Conservation (phyloP, 345 rosid genomes). For the Gynandropsis gynandra region DNA sequence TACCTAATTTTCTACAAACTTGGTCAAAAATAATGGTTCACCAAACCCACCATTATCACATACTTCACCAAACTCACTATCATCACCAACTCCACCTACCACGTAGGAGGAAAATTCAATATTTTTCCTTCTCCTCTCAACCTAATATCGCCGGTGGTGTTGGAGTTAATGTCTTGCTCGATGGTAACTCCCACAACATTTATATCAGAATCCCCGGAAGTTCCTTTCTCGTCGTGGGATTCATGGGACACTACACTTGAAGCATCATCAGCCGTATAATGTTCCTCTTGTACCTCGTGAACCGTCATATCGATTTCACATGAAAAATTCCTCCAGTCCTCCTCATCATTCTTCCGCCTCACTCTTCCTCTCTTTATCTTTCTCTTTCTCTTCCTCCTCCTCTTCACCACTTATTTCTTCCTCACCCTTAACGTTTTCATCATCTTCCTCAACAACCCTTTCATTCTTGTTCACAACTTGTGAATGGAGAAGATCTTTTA, state of each 20-base stretch:
- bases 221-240: conserved; percentile 36
- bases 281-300: conserved; percentile 77
- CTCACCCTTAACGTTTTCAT: conserved; percentile 10
- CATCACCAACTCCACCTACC: no score
- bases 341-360: conserved; percentile 7
- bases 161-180: conserved; percentile 16
- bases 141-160: no score
- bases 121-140: no score
- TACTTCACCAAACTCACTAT: no score
- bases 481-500: conserved; percentile 58
- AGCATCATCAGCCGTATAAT: conserved; percentile 88
- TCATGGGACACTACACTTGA: conserved; percentile 94
- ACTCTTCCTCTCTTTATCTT: conserved; percentile 30
- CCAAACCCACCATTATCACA: no score
- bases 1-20: no score
- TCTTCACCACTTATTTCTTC: not conserved
- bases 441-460: conserved; percentile 39
- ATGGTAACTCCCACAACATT: conserved; percentile 20
- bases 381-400: conserved; percentile 32
- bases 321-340: conserved; percentile 30
- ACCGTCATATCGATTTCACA: conserved; percentile 30
- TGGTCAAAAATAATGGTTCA: no score
- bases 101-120: no score
- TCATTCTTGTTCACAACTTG: conserved; percentile 32
- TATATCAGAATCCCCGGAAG: conserved; percentile 31